phyloP scores from a whole-genome alignment of 1,284 basidiomycete genomes.

The Cryptococcus sp. region DNA sequence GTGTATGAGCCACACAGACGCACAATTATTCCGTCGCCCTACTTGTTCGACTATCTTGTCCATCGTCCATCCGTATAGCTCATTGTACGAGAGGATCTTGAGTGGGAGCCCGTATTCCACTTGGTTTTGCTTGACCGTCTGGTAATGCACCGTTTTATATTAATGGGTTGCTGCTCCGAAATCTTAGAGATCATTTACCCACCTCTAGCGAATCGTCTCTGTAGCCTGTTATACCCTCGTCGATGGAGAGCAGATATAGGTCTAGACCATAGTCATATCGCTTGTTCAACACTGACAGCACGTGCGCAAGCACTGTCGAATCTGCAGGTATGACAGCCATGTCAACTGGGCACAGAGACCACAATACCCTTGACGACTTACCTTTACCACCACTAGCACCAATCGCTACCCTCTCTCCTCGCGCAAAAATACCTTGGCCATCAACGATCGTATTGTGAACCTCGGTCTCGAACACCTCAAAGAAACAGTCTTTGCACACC shows the following conservation, averaged over 20 bases:
- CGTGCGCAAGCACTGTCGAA: slow-evolving; percentile 95
- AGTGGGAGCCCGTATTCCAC: slow-evolving; percentile 92
- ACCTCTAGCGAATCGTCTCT: slow-evolving; percentile 96
- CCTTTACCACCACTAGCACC: slow-evolving; percentile 98
- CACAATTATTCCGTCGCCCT: slow-evolving; percentile 95
- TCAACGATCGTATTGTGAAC: slow-evolving; percentile 90
- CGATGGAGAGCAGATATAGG: slow-evolving; percentile 91
- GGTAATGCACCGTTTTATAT: slow-evolving; percentile 16
- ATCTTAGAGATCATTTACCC: slow-evolving; percentile 23
- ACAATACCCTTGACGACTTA: slow-evolving; percentile 45
- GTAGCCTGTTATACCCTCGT: slow-evolving; percentile 98
- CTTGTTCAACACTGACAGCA: slow-evolving; percentile 93
- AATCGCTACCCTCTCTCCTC: slow-evolving; percentile 94
- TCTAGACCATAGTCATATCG: slow-evolving; percentile 91
- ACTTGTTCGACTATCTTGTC: slow-evolving; percentile 91
- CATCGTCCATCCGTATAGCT: slow-evolving; percentile 99
- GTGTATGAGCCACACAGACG: slow-evolving; percentile 21
- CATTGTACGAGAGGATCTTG: slow-evolving; percentile 93
- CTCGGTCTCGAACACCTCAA: slow-evolving; percentile 96
- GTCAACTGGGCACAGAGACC: background rate
- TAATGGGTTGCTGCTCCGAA: background rate
- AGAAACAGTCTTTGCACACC: slow-evolving; percentile 94
- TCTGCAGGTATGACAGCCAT: slow-evolving; percentile 59
- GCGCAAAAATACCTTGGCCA: slow-evolving; percentile 72
- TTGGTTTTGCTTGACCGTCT: slow-evolving; percentile 98